phyloP scores from a whole-genome alignment of 2,329 filamentous ascomycete genomes.

The Pleomassaria siparia region DNA sequence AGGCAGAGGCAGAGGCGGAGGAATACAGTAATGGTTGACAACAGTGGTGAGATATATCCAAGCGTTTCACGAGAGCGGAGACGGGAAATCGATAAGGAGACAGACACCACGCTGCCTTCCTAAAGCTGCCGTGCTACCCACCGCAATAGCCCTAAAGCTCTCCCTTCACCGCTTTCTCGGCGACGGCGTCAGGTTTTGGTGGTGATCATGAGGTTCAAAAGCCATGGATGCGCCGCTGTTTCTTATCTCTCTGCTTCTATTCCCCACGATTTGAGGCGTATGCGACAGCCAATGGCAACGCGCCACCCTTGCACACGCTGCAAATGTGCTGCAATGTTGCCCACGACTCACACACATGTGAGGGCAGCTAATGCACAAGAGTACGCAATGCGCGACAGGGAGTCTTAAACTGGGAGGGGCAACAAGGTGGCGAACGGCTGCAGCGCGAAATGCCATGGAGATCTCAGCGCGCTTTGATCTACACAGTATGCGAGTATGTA shows the following conservation, averaged over 20 bases:
- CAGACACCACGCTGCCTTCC: slow-evolving; percentile 3
- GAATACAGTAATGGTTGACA: too few relatives aligned
- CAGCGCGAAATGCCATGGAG: slow-evolving; percentile 2
- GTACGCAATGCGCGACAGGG: slow-evolving; percentile 8
- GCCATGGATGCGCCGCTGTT: background rate
- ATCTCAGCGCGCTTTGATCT: too few relatives aligned
- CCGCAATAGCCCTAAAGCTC: slow-evolving; percentile 1
- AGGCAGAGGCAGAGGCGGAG: background rate
- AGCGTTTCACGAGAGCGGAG: slow-evolving; percentile 12
- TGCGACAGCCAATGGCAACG: slow-evolving; percentile 10
- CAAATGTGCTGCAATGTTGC: slow-evolving; percentile 2
- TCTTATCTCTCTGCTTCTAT: slow-evolving; percentile 12
- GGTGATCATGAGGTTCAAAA: slow-evolving; percentile 17
- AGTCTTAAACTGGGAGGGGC: background rate
- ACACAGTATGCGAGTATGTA: too few relatives aligned
- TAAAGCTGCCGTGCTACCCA: slow-evolving; percentile 9
- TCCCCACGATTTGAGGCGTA: slow-evolving; percentile 14
- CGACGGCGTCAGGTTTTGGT: slow-evolving; percentile 1
- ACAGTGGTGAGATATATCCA: background rate
- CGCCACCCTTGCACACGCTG: slow-evolving; percentile 10
- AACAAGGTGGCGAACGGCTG: slow-evolving; percentile 1
- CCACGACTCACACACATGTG: slow-evolving; percentile 8
- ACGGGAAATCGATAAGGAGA: slow-evolving; percentile 9
- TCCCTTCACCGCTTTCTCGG: slow-evolving; percentile 17
- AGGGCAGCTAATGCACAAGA: slow-evolving; percentile 14